Base-by-base conservation (phyloP, 805 yeast genomes). In the Wilhelminamyces savonicus region DNA sequence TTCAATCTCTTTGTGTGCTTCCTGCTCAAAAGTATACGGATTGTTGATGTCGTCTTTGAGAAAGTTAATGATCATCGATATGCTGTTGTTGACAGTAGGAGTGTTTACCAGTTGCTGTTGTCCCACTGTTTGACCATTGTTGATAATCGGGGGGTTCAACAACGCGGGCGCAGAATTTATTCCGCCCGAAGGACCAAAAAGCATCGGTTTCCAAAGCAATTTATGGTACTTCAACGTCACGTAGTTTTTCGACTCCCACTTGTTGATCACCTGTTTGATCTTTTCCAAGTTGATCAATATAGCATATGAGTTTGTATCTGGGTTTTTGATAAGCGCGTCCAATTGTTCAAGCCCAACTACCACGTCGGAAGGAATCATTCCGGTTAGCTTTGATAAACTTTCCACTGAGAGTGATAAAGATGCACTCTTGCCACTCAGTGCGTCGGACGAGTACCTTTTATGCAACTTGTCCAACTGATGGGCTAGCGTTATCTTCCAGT, bases 121-220 rank as follows among this genome's bases (percentile, higher is more conserved):
- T 31, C 7, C 24, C 31, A 9, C 37, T 13, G 35, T 23, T 13
- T 19, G 29, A 2, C 27, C 32, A n/a, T n/a, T n/a, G 24, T 21
- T 24, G 8, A 24, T 12, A 16, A 17, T 15, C 2, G 35, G 28
- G 3, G 21, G 52, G 28, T 21, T 9, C 9, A 37, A 23, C 56
- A 59, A 56, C 48, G 71, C 62, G 2, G 74, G 67, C 0, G 74
- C 76, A 0, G 81, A 74, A 44, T 82, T 81, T 21, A 85, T 78
- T 10, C 94, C 95, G 14, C 92, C 86, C 0, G 88, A 79, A 0
- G 92, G 90, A 0, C 94, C 94, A 44, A 76, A 70, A n/a, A 83
- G 69, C 55, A 83, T 69, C 1, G 88, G 87, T 43, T 81, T 82
- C 95, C 95, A 86, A 10, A 85, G 38, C 10, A 86, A 57, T 24